Conservation (phyloP, 306 rosid genomes). For the Castanospermum australe region DNA sequence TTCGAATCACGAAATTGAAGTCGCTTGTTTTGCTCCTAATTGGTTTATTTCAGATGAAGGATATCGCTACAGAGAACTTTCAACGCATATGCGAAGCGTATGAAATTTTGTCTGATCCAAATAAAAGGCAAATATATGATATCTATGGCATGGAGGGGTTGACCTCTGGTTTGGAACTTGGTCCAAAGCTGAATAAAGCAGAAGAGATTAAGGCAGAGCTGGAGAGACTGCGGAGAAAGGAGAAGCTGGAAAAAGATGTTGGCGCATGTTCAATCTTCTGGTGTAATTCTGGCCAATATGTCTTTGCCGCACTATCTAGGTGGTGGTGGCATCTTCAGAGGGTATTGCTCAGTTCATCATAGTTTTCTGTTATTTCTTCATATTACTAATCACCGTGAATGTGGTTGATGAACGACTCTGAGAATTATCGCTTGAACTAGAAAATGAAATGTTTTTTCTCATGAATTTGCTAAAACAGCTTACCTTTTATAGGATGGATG, state of each 20-base stretch:
- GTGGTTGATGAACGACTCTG: neutral
- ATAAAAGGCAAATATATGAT: slow-evolving; percentile 81
- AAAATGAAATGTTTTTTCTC: neutral
- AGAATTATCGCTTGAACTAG: neutral
- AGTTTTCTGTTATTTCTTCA: neutral
- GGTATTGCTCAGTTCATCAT: slow-evolving; percentile 53
- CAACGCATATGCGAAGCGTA: slow-evolving; percentile 90
- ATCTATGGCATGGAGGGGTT: slow-evolving; percentile 96
- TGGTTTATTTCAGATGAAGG: slow-evolving; percentile 67
- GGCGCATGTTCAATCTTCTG: slow-evolving; percentile 75
- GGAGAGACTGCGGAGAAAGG: slow-evolving; percentile 60
- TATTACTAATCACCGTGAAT: neutral
- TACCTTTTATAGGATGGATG: neutral
- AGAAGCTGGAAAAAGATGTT: slow-evolving; percentile 60
- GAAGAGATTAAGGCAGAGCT: slow-evolving; percentile 84
- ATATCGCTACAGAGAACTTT: slow-evolving; percentile 83
- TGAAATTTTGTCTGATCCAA: slow-evolving; percentile 82
- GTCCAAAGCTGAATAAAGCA: slow-evolving; percentile 66
- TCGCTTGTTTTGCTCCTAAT: neutral
- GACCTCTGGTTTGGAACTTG: slow-evolving; percentile 87
- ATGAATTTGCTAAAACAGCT: neutral
- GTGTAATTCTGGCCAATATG: slow-evolving; percentile 69
- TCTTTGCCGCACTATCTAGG: slow-evolving; percentile 70
- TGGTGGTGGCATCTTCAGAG: slow-evolving; percentile 74
- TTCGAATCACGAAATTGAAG: neutral